These are phyloP conservation scores for Ceratobasidium papillatum DNA, from an alignment of 1,284 basidiomycete species.

Conservation along the genomic window DNA sequence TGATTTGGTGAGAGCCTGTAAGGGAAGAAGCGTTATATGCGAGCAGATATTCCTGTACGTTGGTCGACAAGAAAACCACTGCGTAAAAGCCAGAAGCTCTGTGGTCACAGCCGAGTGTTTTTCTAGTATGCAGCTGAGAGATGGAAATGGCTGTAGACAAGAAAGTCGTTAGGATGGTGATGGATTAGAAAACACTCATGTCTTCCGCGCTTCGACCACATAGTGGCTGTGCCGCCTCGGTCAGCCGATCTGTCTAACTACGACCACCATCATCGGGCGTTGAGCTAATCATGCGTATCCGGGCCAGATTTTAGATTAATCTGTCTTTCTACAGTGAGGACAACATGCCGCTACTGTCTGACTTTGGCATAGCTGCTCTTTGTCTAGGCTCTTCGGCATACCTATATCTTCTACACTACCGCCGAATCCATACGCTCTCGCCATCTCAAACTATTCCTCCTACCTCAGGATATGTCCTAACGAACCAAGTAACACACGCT, in stretches of 20 bases:
- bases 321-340: background rate
- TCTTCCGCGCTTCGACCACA: no score
- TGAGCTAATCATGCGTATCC: background rate
- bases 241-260: background rate
- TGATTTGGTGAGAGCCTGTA: no score
- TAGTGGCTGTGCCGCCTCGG: background rate
- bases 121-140: no score
- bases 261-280: background rate
- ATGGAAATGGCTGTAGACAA: no score
- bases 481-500: conserved; percentile 65
- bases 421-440: background rate
- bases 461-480: conserved; percentile 57
- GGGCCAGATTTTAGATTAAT: background rate
- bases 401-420: conserved; percentile 19
- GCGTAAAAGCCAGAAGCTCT: no score
- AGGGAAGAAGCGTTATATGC: no score
- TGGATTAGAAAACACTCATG: no score
- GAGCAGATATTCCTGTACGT: no score
- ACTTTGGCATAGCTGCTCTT: background rate
- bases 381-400: conserved; percentile 25
- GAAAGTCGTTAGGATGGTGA: no score
- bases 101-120: no score
- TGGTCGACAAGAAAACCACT: no score
- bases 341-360: background rate
- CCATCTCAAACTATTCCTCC: background rate